These are phyloP conservation scores for Podaxis sp. DNA, from an alignment of 768 basidiomycete genomes.

Conservation along the genomic window DNA sequence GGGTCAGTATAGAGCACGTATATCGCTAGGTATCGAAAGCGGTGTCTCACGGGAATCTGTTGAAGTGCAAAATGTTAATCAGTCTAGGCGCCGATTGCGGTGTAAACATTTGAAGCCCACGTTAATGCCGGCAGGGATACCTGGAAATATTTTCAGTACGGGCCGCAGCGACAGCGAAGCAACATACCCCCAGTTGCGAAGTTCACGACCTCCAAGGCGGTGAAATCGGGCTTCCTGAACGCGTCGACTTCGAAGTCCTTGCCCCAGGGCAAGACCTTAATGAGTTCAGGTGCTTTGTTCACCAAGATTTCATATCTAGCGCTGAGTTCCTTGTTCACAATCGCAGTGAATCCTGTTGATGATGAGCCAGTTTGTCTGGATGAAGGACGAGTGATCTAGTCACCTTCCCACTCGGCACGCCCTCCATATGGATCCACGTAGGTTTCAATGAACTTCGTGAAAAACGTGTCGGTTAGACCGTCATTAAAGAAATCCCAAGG, in stretches of 20 bases:
- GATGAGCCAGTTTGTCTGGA: constrained; percentile 10
- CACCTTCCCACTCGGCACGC: constrained; percentile 93
- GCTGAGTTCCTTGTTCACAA: constrained; percentile 80
- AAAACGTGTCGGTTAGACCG: background rate
- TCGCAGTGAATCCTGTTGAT: constrained; percentile 74
- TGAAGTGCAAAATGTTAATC: background rate
- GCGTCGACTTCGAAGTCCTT: constrained; percentile 58
- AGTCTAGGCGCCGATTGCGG: background rate
- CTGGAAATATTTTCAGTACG: constrained; percentile 26
- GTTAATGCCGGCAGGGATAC: constrained; percentile 86
- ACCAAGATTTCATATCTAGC: constrained; percentile 80
- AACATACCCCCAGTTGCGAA: constrained; percentile 77
- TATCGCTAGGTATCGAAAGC: background rate
- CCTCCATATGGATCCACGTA: constrained; percentile 88
- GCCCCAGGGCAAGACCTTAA: constrained; percentile 85
- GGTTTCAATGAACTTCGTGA: constrained; percentile 63
- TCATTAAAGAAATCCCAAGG: background rate
- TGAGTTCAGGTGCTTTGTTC: constrained; percentile 67
- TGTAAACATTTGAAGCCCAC: constrained; percentile 30
- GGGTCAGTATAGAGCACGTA: background rate
- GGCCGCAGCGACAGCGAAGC: background rate
- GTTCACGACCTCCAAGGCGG: constrained; percentile 74
- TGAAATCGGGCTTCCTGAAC: constrained; percentile 87
- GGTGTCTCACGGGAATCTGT: constrained; percentile 57
- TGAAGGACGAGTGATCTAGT: constrained; percentile 1